These are phyloP conservation scores for Mortierella sp. DNA, from an alignment of 371 early-diverging fungal genomes.

Conservation along the genomic window DNA sequence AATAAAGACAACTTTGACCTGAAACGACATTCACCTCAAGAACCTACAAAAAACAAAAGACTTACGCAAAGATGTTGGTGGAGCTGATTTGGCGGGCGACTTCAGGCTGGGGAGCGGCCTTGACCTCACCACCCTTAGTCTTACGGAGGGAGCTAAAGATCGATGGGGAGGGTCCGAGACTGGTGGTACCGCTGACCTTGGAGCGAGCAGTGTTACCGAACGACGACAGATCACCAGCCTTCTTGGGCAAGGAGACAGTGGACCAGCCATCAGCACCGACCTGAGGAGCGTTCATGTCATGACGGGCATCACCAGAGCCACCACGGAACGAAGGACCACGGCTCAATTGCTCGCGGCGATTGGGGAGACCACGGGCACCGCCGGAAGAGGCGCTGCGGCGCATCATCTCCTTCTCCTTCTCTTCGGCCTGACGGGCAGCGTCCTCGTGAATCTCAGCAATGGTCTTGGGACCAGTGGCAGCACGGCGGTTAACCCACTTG, in stretches of 20 bases:
- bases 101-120: conserved; percentile 56
- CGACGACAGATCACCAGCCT: conserved; percentile 79
- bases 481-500: conserved; percentile 82
- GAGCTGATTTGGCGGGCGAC: conserved; percentile 46
- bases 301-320: conserved; percentile 65
- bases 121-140: conserved; percentile 60
- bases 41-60: not conserved
- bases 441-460: conserved; percentile 93
- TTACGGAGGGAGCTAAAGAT: conserved; percentile 68
- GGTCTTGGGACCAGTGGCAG: conserved; percentile 84
- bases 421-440: conserved; percentile 74
- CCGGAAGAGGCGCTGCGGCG: conserved; percentile 77
- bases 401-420: conserved; percentile 79
- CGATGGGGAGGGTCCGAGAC: conserved; percentile 70
- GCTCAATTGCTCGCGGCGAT: conserved; percentile 64
- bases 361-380: conserved; percentile 65
- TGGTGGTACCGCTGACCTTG: conserved; percentile 64
- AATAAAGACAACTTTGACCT: not conserved
- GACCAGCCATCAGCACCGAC: conserved; percentile 79
- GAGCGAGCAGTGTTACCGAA: conserved; percentile 86
- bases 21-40: not conserved
- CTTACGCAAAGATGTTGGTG: conserved; percentile 54
- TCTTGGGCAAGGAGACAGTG: conserved; percentile 68
- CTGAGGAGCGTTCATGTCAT: conserved; percentile 67
- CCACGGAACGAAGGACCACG: conserved; percentile 69